Base-by-base conservation (phyloP, 2,329 filamentous ascomycete species). In the Acrocalymma vagum region DNA sequence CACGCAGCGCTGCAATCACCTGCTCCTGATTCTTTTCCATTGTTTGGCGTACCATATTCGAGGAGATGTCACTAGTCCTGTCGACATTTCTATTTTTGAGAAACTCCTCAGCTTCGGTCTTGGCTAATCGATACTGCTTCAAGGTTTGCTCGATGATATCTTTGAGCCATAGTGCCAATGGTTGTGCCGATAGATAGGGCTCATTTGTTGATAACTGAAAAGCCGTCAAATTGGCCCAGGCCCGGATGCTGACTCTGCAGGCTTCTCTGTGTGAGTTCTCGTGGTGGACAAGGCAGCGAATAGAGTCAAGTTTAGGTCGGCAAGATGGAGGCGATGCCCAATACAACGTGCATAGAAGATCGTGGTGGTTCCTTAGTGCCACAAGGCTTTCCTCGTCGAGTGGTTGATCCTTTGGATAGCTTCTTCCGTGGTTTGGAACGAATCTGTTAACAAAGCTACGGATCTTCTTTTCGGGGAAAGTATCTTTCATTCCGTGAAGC, bases 331-430 rank as follows among this genome's bases (percentile, higher is more conserved):
- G 81, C 24, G 78, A 77, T 27, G 75, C 76, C 71, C 75, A 83
- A 57, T 84, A 84, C 10, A 85, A 67, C 3, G 79, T 81, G 38
- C 78, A 81, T 0, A 85, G 71, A 11, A 85, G 69, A 53, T 85
- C 81, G 48, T 84, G 81, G 43, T 85, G 81, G 50, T 85, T 85
- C 31, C 80, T 75, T 29, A 85, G 65, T 1, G 82, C 80, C 35
- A 80, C 75, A 9, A 85, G 65, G 48, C 81, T 81, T 40, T 76
- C 72, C 37, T 77, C 72, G 20, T 71, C 72, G 10, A 85, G 60
- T 4, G 73, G 65, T 43, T 79, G 70, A 18, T 85, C 82, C 55
- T 84, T 85, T 2, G 75, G 79, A 58, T 83, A 82, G 5, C 69
- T 75, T n/a, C 81, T 77, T 4, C 79, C 80, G 57, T 84, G 81